phyloP scores from a whole-genome alignment of 179 eudicot species.

The Actinidia arguta region DNA sequence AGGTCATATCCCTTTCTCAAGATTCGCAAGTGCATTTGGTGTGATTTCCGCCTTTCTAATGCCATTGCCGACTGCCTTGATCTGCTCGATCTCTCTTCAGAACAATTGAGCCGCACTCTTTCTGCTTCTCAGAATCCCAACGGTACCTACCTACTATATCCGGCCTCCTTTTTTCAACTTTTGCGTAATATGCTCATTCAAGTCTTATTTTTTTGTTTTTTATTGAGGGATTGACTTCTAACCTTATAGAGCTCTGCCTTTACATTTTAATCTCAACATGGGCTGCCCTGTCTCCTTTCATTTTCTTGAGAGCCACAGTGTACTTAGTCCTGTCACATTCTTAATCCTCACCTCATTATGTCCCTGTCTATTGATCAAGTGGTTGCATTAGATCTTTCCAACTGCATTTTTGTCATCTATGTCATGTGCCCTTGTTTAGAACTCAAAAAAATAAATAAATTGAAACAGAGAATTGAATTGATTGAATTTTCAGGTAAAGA shows the following conservation, averaged over 20 bases:
- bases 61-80: constrained; percentile 82
- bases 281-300: background rate
- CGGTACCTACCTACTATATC: constrained; percentile 16
- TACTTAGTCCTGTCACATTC: too few relatives aligned
- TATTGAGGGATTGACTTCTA: background rate
- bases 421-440: background rate
- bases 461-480: background rate
- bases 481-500: constrained; percentile 48
- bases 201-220: background rate
- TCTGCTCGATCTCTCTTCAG: constrained; percentile 73
- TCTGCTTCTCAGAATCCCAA: constrained; percentile 55
- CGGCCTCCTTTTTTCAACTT: background rate
- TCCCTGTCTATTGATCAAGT: background rate
- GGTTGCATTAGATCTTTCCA: background rate
- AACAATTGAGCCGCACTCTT: constrained; percentile 64
- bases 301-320: background rate
- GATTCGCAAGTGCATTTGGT: constrained; percentile 48
- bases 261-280: background rate
- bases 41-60: constrained; percentile 69
- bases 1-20: constrained; percentile 60
- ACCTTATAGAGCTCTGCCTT: background rate
- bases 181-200: background rate
- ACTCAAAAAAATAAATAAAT: background rate
- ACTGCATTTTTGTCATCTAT: too few relatives aligned
- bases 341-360: background rate